phyloP scores from a whole-genome alignment of 2,329 filamentous ascomycete genomes.

The Aspergillus sp. region DNA sequence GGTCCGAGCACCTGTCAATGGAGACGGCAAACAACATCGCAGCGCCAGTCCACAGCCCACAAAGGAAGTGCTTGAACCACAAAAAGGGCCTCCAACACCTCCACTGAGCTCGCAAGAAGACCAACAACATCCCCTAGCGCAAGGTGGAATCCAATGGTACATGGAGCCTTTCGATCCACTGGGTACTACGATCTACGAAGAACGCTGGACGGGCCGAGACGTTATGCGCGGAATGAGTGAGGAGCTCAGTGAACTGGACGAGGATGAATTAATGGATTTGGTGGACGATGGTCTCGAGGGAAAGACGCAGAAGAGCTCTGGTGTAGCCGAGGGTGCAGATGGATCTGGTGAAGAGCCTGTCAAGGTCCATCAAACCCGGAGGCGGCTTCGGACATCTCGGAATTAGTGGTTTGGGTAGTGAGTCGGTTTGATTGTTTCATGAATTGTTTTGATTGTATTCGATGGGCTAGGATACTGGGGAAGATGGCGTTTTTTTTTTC shows the following conservation, averaged over 20 bases:
- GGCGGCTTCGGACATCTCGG: constrained; percentile 11
- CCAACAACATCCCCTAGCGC: constrained; percentile 47
- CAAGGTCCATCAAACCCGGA: constrained; percentile 24
- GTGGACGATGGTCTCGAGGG: constrained; percentile 43
- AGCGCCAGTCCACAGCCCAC: constrained; percentile 32
- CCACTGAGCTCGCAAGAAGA: constrained; percentile 37
- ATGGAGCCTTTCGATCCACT: constrained; percentile 70
- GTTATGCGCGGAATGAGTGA: constrained; percentile 70
- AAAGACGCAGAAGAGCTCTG: constrained; percentile 6
- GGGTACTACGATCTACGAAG: constrained; percentile 72
- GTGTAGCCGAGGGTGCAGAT: constrained; percentile 9
- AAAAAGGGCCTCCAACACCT: constrained; percentile 30
- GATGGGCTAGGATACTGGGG: too few relatives aligned
- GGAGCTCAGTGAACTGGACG: constrained; percentile 84
- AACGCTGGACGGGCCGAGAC: constrained; percentile 66
- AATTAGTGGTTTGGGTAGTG: constrained; percentile 2
- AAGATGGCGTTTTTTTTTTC: too few relatives aligned
- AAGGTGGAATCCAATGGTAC: constrained; percentile 85
- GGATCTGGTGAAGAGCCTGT: constrained; percentile 2
- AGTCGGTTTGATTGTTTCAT: constrained; percentile 5
- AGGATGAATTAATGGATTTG: constrained; percentile 75
- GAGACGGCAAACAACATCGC: constrained; percentile 22
- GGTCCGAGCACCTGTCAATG: constrained; percentile 13
- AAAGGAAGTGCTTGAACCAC: constrained; percentile 35
- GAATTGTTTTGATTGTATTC: too few relatives aligned